Base-by-base conservation (phyloP, 306 rosid species). In the Sesbania bispinosa region DNA sequence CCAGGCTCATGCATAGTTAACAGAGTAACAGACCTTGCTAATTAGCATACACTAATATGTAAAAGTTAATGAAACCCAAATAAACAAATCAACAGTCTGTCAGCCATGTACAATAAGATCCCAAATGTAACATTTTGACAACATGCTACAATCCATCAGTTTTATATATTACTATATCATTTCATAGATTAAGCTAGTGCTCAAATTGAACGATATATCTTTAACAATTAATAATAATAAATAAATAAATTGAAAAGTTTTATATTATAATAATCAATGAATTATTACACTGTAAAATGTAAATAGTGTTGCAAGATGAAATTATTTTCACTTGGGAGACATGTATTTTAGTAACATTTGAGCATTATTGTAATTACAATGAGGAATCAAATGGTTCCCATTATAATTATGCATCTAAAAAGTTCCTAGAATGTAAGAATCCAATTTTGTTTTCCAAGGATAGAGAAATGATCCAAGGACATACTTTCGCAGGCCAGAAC, bases 401-500 rank as follows among this genome's bases (percentile, higher is more conserved):
- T 30, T 38, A 38, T 50, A 61, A 29, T 77, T 10, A 69, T 16
- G 81, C 63, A 69, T 60, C 54, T 60, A 36, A 21, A 26, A 54
- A 47, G n/a, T 14, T 61, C 47, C 36, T n/a, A 62, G 70, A 62
- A 70, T 16, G 5, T 23, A 62, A 53, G 32, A 62, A 53, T 29
- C 3, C 11, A 3, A 2, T 42, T 50, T 23, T 11, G 24, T 29
- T 60, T 69, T 42, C 42, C 32, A 52, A 45, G 27, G 26, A 68
- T 20, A 51, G 10, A 65, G 57, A 58, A 75, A 55, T 16, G 27
- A 66, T 45, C 18, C 32, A 21, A 19, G 32, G 54, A 59, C 88
- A 80, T 88, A 94, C 99, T 77, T 81, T 79, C 84, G 83, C 16
- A 86, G 77, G 60, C 88, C 92, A 57, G 81, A 67, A 16, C 79